phyloP scores from a whole-genome alignment of 371 early-diverging fungal genomes.

The Zychaea mexicana region DNA sequence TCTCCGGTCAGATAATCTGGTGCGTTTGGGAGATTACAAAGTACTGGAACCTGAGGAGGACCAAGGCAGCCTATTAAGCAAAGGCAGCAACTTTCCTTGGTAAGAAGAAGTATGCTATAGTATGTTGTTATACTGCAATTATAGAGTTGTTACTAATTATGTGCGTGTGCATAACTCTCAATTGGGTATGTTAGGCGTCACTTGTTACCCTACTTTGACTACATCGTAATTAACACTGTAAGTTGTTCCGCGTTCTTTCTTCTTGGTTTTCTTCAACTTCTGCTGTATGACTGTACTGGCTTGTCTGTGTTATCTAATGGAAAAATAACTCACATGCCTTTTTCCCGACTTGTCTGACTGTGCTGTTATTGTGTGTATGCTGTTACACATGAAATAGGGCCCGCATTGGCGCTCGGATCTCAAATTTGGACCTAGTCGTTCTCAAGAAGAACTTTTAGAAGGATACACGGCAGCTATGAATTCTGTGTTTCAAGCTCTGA shows the following conservation, averaged over 20 bases:
- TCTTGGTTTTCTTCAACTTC: background rate
- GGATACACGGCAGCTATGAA: constrained; percentile 30
- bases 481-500: constrained; percentile 26
- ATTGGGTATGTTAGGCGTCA: constrained; percentile 34
- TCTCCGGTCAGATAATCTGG: constrained; percentile 40
- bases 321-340: background rate
- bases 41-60: constrained; percentile 33
- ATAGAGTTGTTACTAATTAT: background rate
- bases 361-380: too few relatives aligned
- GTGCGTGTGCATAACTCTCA: too few relatives aligned
- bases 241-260: background rate
- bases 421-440: constrained; percentile 32
- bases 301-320: too few relatives aligned
- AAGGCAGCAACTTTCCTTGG: constrained; percentile 42
- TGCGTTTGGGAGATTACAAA: constrained; percentile 38
- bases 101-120: too few relatives aligned
- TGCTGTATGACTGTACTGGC: background rate
- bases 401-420: constrained; percentile 48
- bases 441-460: constrained; percentile 29
- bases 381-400: constrained; percentile 23
- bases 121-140: too few relatives aligned
- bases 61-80: constrained; percentile 33
- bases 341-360: background rate
- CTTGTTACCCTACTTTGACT: constrained; percentile 30
- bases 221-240: constrained; percentile 43